These are phyloP conservation scores for Phytophthora foliorum DNA, from an alignment of 352 stramenopile genomes.

Conservation along the genomic window DNA sequence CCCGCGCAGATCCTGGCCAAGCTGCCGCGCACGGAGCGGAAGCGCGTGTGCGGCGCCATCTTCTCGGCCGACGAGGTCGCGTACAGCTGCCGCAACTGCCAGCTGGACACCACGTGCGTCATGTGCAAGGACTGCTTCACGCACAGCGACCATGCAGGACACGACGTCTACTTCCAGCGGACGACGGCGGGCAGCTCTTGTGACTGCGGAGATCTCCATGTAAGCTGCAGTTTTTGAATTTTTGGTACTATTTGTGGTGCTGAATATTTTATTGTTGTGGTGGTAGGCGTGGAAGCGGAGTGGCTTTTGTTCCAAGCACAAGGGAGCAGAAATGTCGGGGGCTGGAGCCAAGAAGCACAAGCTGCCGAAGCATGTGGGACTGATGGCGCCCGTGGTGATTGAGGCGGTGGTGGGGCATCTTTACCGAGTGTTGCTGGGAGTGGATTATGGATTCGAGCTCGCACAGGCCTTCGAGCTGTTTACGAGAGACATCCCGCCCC, in stretches of 20 bases:
- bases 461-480: conserved; percentile 79
- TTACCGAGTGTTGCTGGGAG: conserved; percentile 71
- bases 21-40: conserved; percentile 65
- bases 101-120: conserved; percentile 87
- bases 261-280: conserved; percentile 10
- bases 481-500: conserved; percentile 60
- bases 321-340: conserved; percentile 58
- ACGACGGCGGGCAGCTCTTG: conserved; percentile 89
- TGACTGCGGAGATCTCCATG: conserved; percentile 86
- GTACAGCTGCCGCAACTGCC: conserved; percentile 91
- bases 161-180: conserved; percentile 90
- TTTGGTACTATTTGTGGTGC: background rate
- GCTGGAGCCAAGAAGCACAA: conserved; percentile 55
- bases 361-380: conserved; percentile 69
- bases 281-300: conserved; percentile 77
- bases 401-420: conserved; percentile 83
- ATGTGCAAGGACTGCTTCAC: conserved; percentile 91
- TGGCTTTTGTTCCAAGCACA: conserved; percentile 85
- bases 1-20: conserved; percentile 73
- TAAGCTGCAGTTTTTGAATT: conserved; percentile 36
- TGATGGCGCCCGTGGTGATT: conserved; percentile 69
- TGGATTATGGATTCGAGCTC: conserved; percentile 79
- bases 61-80: conserved; percentile 89
- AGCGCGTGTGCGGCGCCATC: conserved; percentile 86
- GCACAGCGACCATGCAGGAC: conserved; percentile 78